These are phyloP conservation scores for Amyloporia xantha DNA, from an alignment of 768 basidiomycete genomes.

Conservation along the genomic window DNA sequence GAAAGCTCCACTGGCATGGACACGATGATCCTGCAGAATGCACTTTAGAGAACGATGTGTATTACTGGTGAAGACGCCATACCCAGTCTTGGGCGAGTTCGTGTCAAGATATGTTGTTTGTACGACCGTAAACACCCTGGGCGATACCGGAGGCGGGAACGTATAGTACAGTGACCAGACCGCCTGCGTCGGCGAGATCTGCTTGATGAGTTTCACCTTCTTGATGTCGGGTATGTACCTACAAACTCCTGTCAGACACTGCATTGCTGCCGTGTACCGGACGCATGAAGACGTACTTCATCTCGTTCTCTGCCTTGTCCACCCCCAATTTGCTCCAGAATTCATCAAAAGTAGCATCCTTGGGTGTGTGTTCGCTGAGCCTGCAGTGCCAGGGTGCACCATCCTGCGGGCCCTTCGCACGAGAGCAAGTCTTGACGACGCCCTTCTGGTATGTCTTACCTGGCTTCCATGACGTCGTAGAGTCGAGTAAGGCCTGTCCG, in stretches of 20 bases:
- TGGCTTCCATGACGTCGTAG: conserved; percentile 54
- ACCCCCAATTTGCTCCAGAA: conserved; percentile 63
- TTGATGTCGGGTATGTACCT: conserved; percentile 65
- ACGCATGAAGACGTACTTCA: conserved; percentile 41
- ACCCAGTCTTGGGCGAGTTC: conserved; percentile 53
- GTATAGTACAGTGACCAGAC: conserved; percentile 74
- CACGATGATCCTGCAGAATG: conserved; percentile 35
- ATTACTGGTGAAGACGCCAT: too few species aligned
- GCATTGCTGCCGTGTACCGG: not conserved
- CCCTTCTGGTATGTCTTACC: conserved; percentile 55
- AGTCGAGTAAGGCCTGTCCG: conserved; percentile 49
- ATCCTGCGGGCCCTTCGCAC: conserved; percentile 46
- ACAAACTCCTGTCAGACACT: not conserved
- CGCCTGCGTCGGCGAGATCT: conserved; percentile 52
- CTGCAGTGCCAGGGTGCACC: conserved; percentile 65
- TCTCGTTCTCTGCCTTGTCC: conserved; percentile 65
- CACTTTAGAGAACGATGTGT: too few species aligned
- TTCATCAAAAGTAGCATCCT: conserved; percentile 69
- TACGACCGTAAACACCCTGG: conserved; percentile 70
- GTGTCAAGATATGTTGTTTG: conserved; percentile 53
- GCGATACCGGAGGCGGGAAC: conserved; percentile 62
- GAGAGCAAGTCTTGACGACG: conserved; percentile 49
- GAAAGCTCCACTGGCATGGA: conserved; percentile 67
- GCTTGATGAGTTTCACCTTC: conserved; percentile 56
- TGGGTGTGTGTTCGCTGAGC: conserved; percentile 53